A percentile compares a stretch with the other conserved stretches of the same genome.
phyloP scores from a whole-genome alignment of 805 yeast species.

The Blastobotrys parvus region DNA sequence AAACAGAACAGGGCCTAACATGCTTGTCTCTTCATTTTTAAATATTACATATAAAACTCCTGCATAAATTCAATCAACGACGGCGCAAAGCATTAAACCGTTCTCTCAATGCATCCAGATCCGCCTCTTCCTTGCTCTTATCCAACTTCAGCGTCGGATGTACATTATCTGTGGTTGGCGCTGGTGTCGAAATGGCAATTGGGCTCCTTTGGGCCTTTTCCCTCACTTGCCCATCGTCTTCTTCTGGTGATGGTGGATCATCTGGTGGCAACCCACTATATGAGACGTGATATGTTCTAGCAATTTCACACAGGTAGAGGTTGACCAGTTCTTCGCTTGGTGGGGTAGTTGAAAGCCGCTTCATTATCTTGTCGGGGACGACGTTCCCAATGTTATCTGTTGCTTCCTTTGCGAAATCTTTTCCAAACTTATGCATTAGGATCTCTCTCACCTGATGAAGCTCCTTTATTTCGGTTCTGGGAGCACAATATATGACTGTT shows the following conservation, averaged over 20 bases:
- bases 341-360: conserved; percentile 56
- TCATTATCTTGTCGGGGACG: conserved; percentile 61
- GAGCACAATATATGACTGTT: conserved; percentile 59
- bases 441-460: conserved; percentile 52
- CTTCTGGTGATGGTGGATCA: conserved; percentile 23
- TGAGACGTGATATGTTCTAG: conserved; percentile 67
- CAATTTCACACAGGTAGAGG: conserved; percentile 70
- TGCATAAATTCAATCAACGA: conserved; percentile 2
- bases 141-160: conserved; percentile 20
- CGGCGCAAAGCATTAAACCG: conserved; percentile 70
- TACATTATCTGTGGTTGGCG: conserved; percentile 27
- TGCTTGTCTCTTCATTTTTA: background rate
- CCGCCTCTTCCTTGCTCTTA: conserved; percentile 26
- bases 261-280: conserved; percentile 44
- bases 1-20: conserved; percentile 1
- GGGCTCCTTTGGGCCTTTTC: conserved; percentile 5
- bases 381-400: conserved; percentile 40
- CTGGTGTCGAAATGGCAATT: conserved; percentile 25
- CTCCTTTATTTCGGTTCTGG: conserved; percentile 72
- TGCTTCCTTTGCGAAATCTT: conserved; percentile 53
- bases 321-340: conserved; percentile 60
- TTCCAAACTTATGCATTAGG: conserved; percentile 54
- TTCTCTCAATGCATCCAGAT: conserved; percentile 56
- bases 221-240: conserved; percentile 14
- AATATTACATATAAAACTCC: background rate